Percentiles rank a stretch among this genome's conserved stretches.
phyloP scores from a whole-genome alignment of 495 filamentous ascomycete genomes.

The Staphylotrichum longicolle region DNA sequence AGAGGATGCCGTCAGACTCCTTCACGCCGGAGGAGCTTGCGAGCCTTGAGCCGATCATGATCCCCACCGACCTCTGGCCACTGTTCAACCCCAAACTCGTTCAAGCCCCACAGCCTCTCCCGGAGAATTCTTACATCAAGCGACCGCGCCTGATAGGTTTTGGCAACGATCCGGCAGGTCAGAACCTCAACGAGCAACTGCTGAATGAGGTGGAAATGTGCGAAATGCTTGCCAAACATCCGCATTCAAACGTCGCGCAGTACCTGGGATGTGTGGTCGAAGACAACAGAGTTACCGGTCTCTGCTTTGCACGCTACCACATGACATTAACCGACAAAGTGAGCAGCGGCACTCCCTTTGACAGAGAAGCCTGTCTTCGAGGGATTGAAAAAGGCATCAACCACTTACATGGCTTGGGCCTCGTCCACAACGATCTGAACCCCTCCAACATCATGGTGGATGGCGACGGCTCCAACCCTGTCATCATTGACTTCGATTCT shows the following conservation, averaged over 20 bases:
- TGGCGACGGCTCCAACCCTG: conserved; percentile 13
- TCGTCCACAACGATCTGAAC: conserved; percentile 45
- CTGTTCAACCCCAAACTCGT: neutral
- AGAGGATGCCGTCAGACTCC: no score
- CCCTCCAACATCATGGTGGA: conserved; percentile 43
- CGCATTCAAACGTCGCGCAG: neutral
- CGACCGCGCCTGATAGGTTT: neutral
- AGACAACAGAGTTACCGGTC: conserved; percentile 8
- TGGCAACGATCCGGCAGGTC: neutral
- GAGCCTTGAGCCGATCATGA: neutral
- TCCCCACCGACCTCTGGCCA: neutral
- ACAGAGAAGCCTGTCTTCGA: neutral
- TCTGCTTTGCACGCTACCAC: conserved; percentile 11
- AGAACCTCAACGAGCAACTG: neutral
- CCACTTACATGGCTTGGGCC: conserved; percentile 39
- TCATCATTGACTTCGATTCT: conserved; percentile 26
- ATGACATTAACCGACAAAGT: neutral
- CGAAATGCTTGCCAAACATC: neutral
- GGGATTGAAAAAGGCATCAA: conserved; percentile 9
- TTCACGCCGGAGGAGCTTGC: neutral
- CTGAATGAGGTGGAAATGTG: neutral
- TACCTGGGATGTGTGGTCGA: neutral
- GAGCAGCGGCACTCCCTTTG: neutral
- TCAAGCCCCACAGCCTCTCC: neutral
- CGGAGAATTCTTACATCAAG: neutral